phyloP scores from a whole-genome alignment of 345 rosid genomes.

The Cardamine chenopodiifolia region DNA sequence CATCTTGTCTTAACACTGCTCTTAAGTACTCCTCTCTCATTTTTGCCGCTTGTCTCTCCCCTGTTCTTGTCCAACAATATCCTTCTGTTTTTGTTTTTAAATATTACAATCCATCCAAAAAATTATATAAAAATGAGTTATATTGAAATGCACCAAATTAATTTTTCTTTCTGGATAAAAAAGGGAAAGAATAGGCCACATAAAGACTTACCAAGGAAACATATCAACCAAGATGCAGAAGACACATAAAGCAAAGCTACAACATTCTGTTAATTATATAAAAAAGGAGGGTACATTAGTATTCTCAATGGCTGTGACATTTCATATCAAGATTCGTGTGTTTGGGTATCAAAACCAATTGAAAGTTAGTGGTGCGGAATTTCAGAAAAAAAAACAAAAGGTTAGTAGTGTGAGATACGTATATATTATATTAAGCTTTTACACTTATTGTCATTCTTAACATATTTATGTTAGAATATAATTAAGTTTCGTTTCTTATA shows the following conservation, averaged over 20 bases:
- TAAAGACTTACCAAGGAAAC: slow-evolving; percentile 61
- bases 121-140: neutral
- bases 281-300: neutral
- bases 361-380: too few species aligned
- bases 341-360: too few species aligned
- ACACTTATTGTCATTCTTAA: too few species aligned
- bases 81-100: slow-evolving; percentile 55
- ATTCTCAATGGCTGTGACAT: neutral
- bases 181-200: neutral
- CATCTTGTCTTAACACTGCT: slow-evolving; percentile 93
- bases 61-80: slow-evolving; percentile 89
- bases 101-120: too few species aligned
- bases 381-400: too few species aligned
- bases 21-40: slow-evolving; percentile 81
- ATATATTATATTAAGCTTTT: too few species aligned
- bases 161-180: neutral
- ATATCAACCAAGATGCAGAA: slow-evolving; percentile 59
- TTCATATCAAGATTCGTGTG: neutral
- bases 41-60: slow-evolving; percentile 81
- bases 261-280: slow-evolving; percentile 57
- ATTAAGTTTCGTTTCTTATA: too few species aligned
- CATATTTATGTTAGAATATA: too few species aligned
- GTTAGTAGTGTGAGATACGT: too few species aligned
- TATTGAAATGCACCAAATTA: neutral
- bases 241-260: slow-evolving; percentile 64